These are phyloP conservation scores for Fusarium mangiferae DNA, from an alignment of 2,329 filamentous ascomycete genomes.

Conservation along the genomic window DNA sequence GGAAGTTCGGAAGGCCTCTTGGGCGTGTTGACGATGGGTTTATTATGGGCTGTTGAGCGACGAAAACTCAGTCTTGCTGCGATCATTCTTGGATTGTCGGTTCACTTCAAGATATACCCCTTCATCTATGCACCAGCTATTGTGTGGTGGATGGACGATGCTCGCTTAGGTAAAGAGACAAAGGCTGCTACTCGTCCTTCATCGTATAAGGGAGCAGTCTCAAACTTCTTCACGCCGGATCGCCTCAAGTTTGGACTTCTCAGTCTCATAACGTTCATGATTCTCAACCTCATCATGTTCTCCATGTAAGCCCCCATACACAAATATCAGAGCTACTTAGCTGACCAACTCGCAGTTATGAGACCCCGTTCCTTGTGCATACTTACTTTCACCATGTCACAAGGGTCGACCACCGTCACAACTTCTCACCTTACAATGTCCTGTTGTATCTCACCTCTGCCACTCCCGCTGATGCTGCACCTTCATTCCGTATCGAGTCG, in stretches of 20 bases:
- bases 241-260: constrained; percentile 68
- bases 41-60: constrained; percentile 83
- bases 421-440: constrained; percentile 96
- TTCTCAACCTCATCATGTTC: constrained; percentile 84
- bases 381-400: constrained; percentile 94
- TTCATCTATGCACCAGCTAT: constrained; percentile 92
- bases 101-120: constrained; percentile 99
- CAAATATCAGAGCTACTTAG: background rate
- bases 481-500: constrained; percentile 70
- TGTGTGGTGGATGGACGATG: constrained; percentile 80
- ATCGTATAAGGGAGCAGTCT: constrained; percentile 40
- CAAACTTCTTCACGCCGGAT: constrained; percentile 61
- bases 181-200: constrained; percentile 1
- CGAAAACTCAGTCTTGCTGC: constrained; percentile 74
- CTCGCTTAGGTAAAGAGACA: constrained; percentile 50
- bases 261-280: constrained; percentile 78
- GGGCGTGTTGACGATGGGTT: constrained; percentile 82
- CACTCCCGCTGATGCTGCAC: constrained; percentile 49
- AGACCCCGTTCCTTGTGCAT: constrained; percentile 82
- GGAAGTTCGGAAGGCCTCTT: constrained; percentile 93
- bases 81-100: constrained; percentile 79
- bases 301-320: constrained; percentile 62
- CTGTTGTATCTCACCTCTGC: constrained; percentile 88
- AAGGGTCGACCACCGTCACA: constrained; percentile 95
- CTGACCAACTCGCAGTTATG: constrained; percentile 67